Base-by-base conservation (phyloP, 306 rosid genomes). In the Cucurbita argyrosperma region DNA sequence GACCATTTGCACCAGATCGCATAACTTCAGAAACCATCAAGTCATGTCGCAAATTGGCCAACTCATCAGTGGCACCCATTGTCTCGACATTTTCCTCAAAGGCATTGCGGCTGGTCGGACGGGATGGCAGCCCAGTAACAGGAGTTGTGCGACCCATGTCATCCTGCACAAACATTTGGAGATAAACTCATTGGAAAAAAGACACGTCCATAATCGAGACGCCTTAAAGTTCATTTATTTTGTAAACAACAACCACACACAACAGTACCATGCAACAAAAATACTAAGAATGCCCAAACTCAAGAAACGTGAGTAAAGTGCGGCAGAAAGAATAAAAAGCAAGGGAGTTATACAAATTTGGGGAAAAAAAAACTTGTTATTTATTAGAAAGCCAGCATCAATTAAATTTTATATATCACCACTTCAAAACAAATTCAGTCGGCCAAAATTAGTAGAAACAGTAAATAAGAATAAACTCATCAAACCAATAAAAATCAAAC, bases 91-190 rank as follows among this genome's bases (percentile, higher is more conserved):
- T 88, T 42, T 94, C 99, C 59, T 88, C 90, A 80, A 88, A 89
- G 40, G 99, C 91, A 84, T 89, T 94, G 49, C 91, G 87, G 61
- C 99, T 94, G 53, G 95, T 76, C 8, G 99, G 96, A 76, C 96
- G 95, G 82, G 99, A 94, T 56, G 92, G 91, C 79, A 78, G 74
- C 26, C 96, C 83, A 4, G 84, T 43, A 43, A 84, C 81, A 78
- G 92, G 79, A 39, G 82, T 68, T 52, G 84, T 74, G 67, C 83
- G 97, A 38, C 86, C 96, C 83, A 88, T 4, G 80, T 91, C 97
- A 87, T 89, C 97, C 97, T 94, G 92, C 83, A 82, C n/a, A 70
- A 38, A 62, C 66, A 58, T 58, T 52, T 68, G 56, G 15, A 21
- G 54, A 21, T 50, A 46, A 68, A 26, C 21, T 39, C 56, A 60